Evolutionary conservation across 1,284 basidiomycete genomes (phyloP).

Genomic region (Cyathus pygmaeus): DNA sequence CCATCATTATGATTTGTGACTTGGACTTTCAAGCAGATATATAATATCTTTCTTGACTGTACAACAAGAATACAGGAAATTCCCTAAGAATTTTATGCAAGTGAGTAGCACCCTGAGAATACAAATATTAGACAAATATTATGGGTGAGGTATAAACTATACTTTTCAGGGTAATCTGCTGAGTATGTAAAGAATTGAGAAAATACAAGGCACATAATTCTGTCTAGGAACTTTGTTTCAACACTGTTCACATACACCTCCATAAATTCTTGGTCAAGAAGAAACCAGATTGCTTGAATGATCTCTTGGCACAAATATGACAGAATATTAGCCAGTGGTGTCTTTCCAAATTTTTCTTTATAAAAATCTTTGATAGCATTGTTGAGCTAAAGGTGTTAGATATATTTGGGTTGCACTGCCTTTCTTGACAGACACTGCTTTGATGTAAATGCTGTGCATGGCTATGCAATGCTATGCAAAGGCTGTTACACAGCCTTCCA

Average conservation of each 20-base stretch:
- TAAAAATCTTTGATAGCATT: constrained; percentile 28
- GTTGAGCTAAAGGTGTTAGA: constrained; percentile 24
- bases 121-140: neutral
- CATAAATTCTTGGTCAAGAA: constrained; percentile 33
- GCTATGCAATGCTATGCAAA: no score
- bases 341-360: constrained; percentile 9
- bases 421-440: constrained; percentile 12
- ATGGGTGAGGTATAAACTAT: constrained; percentile 10
- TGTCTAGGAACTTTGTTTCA: constrained; percentile 39
- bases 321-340: constrained; percentile 18
- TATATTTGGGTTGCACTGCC: no score
- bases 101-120: constrained; percentile 36
- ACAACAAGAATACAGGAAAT: constrained; percentile 39
- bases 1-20: no score
- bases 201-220: constrained; percentile 35
- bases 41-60: constrained; percentile 20
- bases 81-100: constrained; percentile 30
- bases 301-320: constrained; percentile 43
- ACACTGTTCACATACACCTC: constrained; percentile 42
- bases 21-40: constrained; percentile 26
- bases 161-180: constrained; percentile 55
- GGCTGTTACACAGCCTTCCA: no score
- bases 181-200: constrained; percentile 47
- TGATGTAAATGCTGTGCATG: no score
- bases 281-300: constrained; percentile 41